These are phyloP conservation scores for Trichoderma aggressivum DNA, from an alignment of 2,329 filamentous ascomycete genomes.

Conservation along the genomic window DNA sequence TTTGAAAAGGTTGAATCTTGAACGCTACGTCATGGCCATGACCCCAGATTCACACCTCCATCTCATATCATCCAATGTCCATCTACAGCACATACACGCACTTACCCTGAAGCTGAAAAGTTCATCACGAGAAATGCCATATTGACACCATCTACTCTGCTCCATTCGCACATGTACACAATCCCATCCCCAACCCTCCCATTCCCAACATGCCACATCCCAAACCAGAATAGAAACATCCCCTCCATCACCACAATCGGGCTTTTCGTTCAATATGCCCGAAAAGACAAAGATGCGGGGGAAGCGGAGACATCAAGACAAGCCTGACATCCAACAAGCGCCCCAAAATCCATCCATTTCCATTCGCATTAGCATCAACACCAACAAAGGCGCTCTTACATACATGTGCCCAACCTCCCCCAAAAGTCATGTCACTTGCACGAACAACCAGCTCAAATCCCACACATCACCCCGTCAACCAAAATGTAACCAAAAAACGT, in stretches of 20 bases:
- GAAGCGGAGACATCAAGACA: constrained; percentile 2
- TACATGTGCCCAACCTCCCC: neutral
- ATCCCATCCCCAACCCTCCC: neutral
- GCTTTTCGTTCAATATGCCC: neutral
- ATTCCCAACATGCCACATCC: neutral
- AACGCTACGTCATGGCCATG: neutral
- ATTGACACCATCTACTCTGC: neutral
- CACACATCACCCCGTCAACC: neutral
- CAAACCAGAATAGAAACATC: neutral
- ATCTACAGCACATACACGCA: neutral
- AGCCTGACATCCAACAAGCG: neutral
- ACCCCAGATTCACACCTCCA: neutral
- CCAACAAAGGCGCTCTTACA: neutral
- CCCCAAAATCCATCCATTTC: neutral
- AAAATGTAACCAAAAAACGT: neutral
- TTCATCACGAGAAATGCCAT: neutral
- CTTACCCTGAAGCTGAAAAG: neutral
- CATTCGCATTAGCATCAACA: neutral
- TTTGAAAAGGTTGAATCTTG: neutral
- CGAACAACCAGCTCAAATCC: neutral
- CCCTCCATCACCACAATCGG: neutral
- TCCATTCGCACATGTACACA: neutral
- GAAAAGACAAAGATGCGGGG: constrained; percentile 1
- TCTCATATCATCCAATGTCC: neutral
- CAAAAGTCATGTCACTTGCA: neutral